These are phyloP conservation scores for Sphagnum contortum DNA, from an alignment of 225 moss, liverwort and hornwort genomes.

Conservation along the genomic window DNA sequence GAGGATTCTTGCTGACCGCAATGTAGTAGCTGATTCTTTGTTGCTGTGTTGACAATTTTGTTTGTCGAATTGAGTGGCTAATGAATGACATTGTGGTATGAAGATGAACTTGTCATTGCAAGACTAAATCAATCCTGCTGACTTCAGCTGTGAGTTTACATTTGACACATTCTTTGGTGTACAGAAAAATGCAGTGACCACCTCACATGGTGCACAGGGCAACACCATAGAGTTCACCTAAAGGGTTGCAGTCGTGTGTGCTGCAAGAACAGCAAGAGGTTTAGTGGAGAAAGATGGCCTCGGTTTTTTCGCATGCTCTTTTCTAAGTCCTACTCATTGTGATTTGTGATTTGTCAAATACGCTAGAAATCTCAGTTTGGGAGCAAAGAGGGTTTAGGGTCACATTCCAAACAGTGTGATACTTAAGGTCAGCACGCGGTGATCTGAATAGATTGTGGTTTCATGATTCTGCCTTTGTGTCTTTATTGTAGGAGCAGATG, in stretches of 20 bases:
- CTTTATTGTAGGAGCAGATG: neutral
- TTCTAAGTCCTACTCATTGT: neutral
- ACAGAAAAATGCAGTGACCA: constrained; percentile 35
- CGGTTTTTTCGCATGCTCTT: constrained; percentile 6
- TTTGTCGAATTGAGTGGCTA: neutral
- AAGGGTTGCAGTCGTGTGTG: constrained; percentile 28
- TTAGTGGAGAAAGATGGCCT: constrained; percentile 30
- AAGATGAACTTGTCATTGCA: neutral
- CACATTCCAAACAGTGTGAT: neutral
- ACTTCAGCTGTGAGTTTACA: neutral
- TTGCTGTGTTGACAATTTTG: neutral
- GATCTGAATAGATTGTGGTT: neutral
- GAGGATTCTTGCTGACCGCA: neutral
- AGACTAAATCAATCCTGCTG: neutral
- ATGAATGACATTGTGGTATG: neutral
- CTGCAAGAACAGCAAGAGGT: constrained; percentile 33
- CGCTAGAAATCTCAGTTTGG: neutral
- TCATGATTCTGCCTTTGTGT: neutral
- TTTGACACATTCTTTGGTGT: neutral
- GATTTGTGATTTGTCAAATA: neutral
- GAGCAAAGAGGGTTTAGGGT: neutral
- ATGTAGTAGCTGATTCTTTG: neutral
- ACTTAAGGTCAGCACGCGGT: neutral
- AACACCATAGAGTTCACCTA: constrained; percentile 50
- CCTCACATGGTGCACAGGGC: constrained; percentile 46